Evolutionary conservation across 257 asterid genomes (phyloP).

Genomic region (Salvia rosmarinus): DNA sequence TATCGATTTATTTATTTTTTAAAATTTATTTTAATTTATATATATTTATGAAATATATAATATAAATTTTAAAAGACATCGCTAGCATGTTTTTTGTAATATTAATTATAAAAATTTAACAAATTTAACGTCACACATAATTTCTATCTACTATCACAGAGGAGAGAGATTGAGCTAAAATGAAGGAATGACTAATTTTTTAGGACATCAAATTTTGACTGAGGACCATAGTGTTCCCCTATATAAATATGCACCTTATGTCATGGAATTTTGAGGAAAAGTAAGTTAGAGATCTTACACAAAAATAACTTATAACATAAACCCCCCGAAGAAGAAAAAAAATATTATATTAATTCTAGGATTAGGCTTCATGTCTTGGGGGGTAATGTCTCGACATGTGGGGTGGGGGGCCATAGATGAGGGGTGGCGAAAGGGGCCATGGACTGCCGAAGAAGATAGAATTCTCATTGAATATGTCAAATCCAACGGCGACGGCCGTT

Average conservation of each 20-base stretch:
- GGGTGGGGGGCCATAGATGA: slow-evolving; percentile 61
- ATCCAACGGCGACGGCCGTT: slow-evolving; percentile 89
- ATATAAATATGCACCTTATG: slow-evolving; percentile 69
- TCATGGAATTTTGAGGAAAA: slow-evolving; percentile 53
- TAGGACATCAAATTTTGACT: slow-evolving; percentile 51
- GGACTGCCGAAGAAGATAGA: slow-evolving; percentile 88
- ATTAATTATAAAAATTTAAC: too few species aligned
- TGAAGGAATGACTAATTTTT: too few species aligned
- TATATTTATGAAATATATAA: too few species aligned
- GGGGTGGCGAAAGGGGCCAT: slow-evolving; percentile 90
- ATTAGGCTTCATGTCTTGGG: slow-evolving; percentile 44
- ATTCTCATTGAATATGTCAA: slow-evolving; percentile 76
- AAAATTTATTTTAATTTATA: too few species aligned
- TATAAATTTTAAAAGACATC: too few species aligned
- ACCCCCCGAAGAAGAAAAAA: neutral
- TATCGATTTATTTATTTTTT: too few species aligned
- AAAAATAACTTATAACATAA: slow-evolving; percentile 16
- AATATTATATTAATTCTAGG: neutral
- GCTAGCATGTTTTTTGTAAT: too few species aligned
- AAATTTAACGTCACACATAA: too few species aligned
- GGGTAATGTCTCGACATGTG: slow-evolving; percentile 50
- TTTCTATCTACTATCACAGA: too few species aligned
- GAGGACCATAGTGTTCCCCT: slow-evolving; percentile 32
- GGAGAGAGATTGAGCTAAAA: too few species aligned
- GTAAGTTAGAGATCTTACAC: neutral